Base-by-base conservation (phyloP, 352 stramenopile species). In the Phytopythium chamaehyphon region DNA sequence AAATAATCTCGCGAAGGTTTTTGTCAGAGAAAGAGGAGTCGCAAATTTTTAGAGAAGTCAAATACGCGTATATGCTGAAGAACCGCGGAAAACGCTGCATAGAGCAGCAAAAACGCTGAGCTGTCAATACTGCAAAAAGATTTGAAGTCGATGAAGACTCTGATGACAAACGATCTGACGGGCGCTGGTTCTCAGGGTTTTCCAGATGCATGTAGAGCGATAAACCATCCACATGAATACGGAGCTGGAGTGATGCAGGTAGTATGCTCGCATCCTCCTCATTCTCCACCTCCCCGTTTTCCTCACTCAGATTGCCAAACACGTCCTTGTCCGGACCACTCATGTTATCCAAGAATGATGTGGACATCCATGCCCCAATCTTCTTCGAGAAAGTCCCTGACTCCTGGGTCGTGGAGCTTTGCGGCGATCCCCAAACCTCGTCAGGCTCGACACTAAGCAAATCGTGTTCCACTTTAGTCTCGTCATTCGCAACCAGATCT, bases 21-120 rank as follows among this genome's bases (percentile, higher is more conserved):
- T 73, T 66, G 49, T 93, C 82, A 5, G 65, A 48, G 1, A 89
- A 59, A 1, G 77, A 83, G 3, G 86, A 55, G 42, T 93, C 78
- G 40, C 67, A 75, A 24, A 93, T 80, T 48, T 83, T 88, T 43
- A 93, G 66, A 2, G 79, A 90, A 2, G 65, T 82, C 46, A 90
- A 64, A 44, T 88, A 88, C 12, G 79, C 66, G 63, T 84, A 88
- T 4, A 87, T 65, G n/a, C 72, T 74, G 47, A 90, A 58, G 42
- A 80, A 83, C n/a, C 73, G 63, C 22, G 79, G 77, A 31, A 85
- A 90, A 24, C 62, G 73, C 36, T 93, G 79, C n/a, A 89, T 40
- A 15, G 73, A 88, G 40, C 69, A 86, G 23, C 72, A 81, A 39
- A 93, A 93, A 7, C 86, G 70, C 38, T 90, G 71, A 0, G 83